Evolutionary conservation across 495 filamentous ascomycete species (phyloP).

Genomic region (Xylaria nigripes): DNA sequence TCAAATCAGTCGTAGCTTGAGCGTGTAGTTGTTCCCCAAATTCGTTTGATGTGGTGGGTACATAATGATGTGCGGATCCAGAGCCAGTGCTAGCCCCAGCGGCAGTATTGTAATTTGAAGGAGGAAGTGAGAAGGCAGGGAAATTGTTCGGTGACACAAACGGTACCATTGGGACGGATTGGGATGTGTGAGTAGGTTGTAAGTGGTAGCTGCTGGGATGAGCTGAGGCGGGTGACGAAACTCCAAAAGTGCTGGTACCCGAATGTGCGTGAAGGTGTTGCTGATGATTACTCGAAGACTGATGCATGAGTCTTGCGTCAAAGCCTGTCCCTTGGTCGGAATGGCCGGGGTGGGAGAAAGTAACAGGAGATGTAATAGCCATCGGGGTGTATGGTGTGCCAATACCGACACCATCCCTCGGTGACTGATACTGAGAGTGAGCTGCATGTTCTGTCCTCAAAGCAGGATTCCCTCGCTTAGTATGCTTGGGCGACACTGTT

Average conservation of each 20-base stretch:
- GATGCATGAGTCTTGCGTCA: conserved; percentile 31
- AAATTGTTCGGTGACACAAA: conserved; percentile 47
- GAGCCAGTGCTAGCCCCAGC: conserved; percentile 21
- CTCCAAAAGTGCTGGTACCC: conserved; percentile 38
- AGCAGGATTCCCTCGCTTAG: conserved; percentile 7
- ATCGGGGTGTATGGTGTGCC: conserved; percentile 43
- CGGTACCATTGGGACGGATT: conserved; percentile 30
- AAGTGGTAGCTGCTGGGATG: conserved; percentile 40
- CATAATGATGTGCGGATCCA: conserved; percentile 29
- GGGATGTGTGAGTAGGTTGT: conserved; percentile 36
- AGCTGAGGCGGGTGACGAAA: conserved; percentile 41
- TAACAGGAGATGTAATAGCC: conserved; percentile 38
- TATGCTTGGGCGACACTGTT: conserved; percentile 35
- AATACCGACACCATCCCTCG: conserved; percentile 39
- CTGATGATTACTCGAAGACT: conserved; percentile 30
- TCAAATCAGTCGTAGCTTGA: conserved; percentile 43
- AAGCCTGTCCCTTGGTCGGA: conserved; percentile 34
- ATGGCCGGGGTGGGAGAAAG: conserved; percentile 32
- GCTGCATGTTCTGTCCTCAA: conserved; percentile 31
- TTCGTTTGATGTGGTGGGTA: conserved; percentile 32
- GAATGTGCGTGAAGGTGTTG: conserved; percentile 40
- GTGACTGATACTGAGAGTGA: conserved; percentile 46
- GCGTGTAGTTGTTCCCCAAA: conserved; percentile 37
- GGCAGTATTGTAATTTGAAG: conserved; percentile 41
- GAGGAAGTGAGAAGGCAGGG: conserved; percentile 48